phyloP scores from a whole-genome alignment of 768 basidiomycete genomes.

The Lactarius evosmus region DNA sequence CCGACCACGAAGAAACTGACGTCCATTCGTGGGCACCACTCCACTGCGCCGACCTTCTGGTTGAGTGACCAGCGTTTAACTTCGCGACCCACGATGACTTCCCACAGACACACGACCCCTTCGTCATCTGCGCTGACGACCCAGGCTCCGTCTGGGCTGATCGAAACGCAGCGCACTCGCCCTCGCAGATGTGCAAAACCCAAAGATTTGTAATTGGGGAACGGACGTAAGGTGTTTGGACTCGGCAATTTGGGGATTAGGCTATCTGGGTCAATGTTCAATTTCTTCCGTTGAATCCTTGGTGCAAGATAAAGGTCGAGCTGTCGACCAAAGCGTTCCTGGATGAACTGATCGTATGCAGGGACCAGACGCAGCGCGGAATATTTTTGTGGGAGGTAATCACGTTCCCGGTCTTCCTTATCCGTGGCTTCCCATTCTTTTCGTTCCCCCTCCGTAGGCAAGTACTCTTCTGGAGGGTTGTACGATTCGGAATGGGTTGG shows the following conservation, averaged over 20 bases:
- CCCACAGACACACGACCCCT: constrained; percentile 87
- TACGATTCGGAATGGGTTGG: constrained; percentile 97
- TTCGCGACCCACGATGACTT: constrained; percentile 83
- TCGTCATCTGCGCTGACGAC: constrained; percentile 87
- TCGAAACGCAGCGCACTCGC: constrained; percentile 68
- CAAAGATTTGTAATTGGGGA: constrained; percentile 84
- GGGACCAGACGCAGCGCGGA: constrained; percentile 84
- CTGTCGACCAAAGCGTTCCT: constrained; percentile 90
- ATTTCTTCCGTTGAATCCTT: constrained; percentile 77
- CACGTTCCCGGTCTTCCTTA: constrained; percentile 83
- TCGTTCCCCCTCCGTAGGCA: constrained; percentile 79
- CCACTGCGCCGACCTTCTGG: constrained; percentile 74
- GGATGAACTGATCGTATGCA: constrained; percentile 86
- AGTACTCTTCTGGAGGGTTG: constrained; percentile 96
- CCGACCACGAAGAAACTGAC: constrained; percentile 75
- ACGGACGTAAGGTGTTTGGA: constrained; percentile 86
- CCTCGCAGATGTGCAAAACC: constrained; percentile 63
- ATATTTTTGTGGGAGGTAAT: constrained; percentile 88
- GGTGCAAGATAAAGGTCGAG: constrained; percentile 97
- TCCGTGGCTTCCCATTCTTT: constrained; percentile 80
- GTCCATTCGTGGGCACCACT: constrained; percentile 92
- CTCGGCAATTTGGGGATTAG: constrained; percentile 93
- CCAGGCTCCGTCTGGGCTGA: constrained; percentile 91
- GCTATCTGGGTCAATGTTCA: constrained; percentile 89
- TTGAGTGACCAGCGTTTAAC: constrained; percentile 84